Conservation (phyloP, 768 basidiomycete species). For the Termitomyces sp. region DNA sequence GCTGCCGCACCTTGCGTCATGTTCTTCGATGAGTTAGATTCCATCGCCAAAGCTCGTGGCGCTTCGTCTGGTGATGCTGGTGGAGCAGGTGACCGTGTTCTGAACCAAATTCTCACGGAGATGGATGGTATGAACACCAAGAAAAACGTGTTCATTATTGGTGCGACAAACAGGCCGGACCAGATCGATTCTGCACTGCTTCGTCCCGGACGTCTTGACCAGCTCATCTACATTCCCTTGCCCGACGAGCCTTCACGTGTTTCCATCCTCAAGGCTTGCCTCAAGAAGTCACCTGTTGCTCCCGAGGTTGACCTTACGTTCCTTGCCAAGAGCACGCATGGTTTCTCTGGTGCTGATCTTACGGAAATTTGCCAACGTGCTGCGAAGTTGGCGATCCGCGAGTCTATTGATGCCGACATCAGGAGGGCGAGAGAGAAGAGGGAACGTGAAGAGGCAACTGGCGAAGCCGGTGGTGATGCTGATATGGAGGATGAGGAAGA, state of each 20-base stretch:
- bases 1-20: conserved; percentile 99
- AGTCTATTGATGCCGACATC: conserved; percentile 93
- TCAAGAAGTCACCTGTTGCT: conserved; percentile 90
- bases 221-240: conserved; percentile 98
- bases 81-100: conserved; percentile 95
- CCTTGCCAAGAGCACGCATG: conserved; percentile 91
- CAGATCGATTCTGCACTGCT: conserved; percentile 92
- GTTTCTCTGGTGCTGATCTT: conserved; percentile 98
- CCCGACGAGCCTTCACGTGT: conserved; percentile 91
- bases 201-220: conserved; percentile 97
- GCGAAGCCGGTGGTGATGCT: conserved; percentile 43
- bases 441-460: conserved; percentile 68
- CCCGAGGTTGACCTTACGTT: conserved; percentile 78
- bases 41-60: conserved; percentile 97
- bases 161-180: conserved; percentile 95
- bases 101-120: conserved; percentile 96
- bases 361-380: conserved; percentile 99
- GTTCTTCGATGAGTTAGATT: conserved; percentile 99
- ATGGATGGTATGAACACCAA: conserved; percentile 99
- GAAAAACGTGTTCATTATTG: conserved; percentile 99
- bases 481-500: conserved; percentile 79
- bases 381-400: conserved; percentile 94
- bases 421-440: conserved; percentile 70
- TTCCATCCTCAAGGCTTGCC: conserved; percentile 85
- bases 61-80: conserved; percentile 82